Conservation (phyloP, 2,329 filamentous ascomycete species). For the Pleurostoma richardsiae region DNA sequence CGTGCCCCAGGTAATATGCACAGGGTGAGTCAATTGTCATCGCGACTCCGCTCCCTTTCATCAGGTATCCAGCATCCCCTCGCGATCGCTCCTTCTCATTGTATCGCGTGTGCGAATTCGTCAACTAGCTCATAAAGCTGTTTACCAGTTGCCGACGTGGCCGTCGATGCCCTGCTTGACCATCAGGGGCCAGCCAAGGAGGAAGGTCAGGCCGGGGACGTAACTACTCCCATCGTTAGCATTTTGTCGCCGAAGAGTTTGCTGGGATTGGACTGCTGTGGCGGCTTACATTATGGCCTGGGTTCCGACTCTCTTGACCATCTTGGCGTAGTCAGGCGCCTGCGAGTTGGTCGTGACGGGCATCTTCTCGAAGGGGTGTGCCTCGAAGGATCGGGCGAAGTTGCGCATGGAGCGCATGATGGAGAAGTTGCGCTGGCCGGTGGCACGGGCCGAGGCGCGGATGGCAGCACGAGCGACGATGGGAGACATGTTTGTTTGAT, state of each 20-base stretch:
- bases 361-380: conserved; percentile 30
- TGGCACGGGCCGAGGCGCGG: conserved; percentile 18
- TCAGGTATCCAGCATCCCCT: too few species aligned
- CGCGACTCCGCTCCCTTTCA: too few species aligned
- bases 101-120: too few species aligned
- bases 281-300: conserved; percentile 27
- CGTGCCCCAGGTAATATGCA: too few species aligned
- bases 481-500: conserved; percentile 22
- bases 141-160: conserved; percentile 16
- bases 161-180: conserved; percentile 16
- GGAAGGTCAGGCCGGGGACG: conserved; percentile 22
- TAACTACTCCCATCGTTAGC: conserved; percentile 19
- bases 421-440: conserved; percentile 26
- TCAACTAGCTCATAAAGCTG: conserved; percentile 3
- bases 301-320: conserved; percentile 21
- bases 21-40: too few species aligned
- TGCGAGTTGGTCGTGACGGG: conserved; percentile 19
- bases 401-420: conserved; percentile 26
- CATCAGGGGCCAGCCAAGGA: conserved; percentile 32
- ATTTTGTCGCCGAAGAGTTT: neutral
- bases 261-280: neutral
- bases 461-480: conserved; percentile 26
- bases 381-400: conserved; percentile 29
- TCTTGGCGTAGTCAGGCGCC: conserved; percentile 29
- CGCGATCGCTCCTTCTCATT: too few species aligned